A percentile compares a stretch with the other conserved stretches of the same genome.
These are phyloP conservation scores for Theobroma cacao DNA, from an alignment of 345 rosid species.

Conservation along the genomic window DNA sequence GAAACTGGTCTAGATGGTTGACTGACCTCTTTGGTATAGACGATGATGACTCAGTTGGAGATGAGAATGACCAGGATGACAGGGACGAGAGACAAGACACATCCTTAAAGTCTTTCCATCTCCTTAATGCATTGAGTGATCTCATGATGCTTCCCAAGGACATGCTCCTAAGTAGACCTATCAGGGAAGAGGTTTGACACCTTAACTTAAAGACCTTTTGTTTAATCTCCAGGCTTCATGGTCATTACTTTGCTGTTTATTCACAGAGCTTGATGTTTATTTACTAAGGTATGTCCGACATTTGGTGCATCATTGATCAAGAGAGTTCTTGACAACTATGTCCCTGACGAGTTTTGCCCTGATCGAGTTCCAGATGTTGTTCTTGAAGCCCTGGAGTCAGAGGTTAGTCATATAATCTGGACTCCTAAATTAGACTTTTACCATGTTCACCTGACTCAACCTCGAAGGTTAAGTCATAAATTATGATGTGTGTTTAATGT, in stretches of 20 bases:
- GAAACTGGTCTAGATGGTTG: slow-evolving; percentile 98
- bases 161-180: slow-evolving; percentile 65
- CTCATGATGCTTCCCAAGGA: slow-evolving; percentile 99
- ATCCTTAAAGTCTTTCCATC: slow-evolving; percentile 73
- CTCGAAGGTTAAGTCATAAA: neutral
- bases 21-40: slow-evolving; percentile 80
- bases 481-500: neutral
- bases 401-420: slow-evolving; percentile 44
- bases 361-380: slow-evolving; percentile 80
- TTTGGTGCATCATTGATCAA: slow-evolving; percentile 76
- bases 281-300: slow-evolving; percentile 77
- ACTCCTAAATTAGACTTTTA: neutral
- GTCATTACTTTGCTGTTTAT: slow-evolving; percentile 1
- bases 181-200: slow-evolving; percentile 72
- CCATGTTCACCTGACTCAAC: neutral
- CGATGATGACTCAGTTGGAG: slow-evolving; percentile 45
- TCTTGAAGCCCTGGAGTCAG: slow-evolving; percentile 68
- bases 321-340: slow-evolving; percentile 68
- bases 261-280: slow-evolving; percentile 10
- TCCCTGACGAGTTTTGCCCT: slow-evolving; percentile 88
- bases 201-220: neutral
- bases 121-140: slow-evolving; percentile 86
- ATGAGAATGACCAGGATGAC: slow-evolving; percentile 36
- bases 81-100: slow-evolving; percentile 37
- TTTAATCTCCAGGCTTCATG: neutral